phyloP scores from a whole-genome alignment of 2,329 filamentous ascomycete genomes.

The Colletotrichum sp. region DNA sequence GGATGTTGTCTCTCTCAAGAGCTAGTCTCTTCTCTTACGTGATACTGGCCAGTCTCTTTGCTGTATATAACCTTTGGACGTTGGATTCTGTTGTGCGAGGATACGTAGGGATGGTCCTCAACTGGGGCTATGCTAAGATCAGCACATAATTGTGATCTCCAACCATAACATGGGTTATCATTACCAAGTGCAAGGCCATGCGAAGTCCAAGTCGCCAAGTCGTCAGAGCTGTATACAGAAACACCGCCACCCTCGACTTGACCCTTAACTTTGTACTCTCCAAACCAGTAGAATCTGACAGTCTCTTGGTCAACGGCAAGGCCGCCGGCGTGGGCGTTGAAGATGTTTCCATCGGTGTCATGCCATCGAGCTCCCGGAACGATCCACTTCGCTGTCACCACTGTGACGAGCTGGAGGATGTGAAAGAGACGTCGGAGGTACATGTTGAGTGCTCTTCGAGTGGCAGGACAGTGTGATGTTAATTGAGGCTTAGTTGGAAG shows the following conservation, averaged over 20 bases:
- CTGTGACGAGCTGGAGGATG: conserved; percentile 4
- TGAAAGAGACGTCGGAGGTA: not conserved
- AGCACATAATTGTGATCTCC: no score
- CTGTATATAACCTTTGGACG: conserved; percentile 67
- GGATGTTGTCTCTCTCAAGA: no score
- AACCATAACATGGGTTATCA: no score
- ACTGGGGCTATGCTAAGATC: no score
- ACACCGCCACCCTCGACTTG: conserved; percentile 65
- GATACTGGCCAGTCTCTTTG: conserved; percentile 57
- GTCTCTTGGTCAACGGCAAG: conserved; percentile 56
- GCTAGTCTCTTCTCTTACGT: conserved; percentile 41
- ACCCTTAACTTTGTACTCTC: conserved; percentile 64
- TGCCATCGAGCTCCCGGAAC: conserved; percentile 66
- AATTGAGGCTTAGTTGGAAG: not conserved
- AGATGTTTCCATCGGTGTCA: conserved; percentile 63
- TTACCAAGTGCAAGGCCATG: conserved; percentile 61
- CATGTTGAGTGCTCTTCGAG: fast-evolving
- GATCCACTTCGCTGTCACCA: conserved; percentile 56
- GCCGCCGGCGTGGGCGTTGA: conserved; percentile 67
- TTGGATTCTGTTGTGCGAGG: conserved; percentile 62
- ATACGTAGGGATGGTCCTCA: conserved; percentile 57
- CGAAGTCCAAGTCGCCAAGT: conserved; percentile 63
- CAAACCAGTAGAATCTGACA: conserved; percentile 65
- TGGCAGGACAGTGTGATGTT: not conserved
- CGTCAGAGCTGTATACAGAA: conserved; percentile 65